phyloP scores from a whole-genome alignment of 202 grass and related monocot species.

The Carex arenaria region DNA sequence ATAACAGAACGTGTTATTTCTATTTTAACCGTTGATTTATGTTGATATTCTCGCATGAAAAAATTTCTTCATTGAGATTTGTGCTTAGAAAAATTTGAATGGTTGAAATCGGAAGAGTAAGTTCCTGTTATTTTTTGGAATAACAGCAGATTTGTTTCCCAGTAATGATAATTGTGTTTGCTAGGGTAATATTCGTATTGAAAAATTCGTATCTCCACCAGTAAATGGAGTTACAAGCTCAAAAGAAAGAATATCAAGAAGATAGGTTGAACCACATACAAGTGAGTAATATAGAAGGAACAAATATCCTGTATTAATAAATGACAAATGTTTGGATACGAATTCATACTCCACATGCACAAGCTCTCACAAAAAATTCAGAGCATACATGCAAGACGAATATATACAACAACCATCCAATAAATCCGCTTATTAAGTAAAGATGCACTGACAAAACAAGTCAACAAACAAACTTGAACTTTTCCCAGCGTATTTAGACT shows the following conservation, averaged over 20 bases:
- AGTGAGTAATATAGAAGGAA: neutral
- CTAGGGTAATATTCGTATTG: no score
- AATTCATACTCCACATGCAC: constrained; percentile 12
- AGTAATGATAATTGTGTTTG: no score
- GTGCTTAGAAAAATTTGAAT: no score
- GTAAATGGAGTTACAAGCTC: neutral
- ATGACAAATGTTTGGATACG: constrained; percentile 3
- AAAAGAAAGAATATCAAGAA: neutral
- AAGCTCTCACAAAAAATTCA: constrained; percentile 26
- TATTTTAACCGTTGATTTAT: no score
- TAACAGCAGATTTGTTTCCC: no score
- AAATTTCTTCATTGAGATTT: no score
- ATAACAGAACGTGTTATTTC: no score
- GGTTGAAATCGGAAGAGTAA: no score
- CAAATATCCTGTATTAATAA: constrained; percentile 2
- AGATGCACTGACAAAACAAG: constrained; percentile 15
- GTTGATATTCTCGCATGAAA: no score
- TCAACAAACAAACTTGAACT: neutral
- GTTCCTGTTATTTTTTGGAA: no score
- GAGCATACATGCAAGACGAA: constrained; percentile 20
- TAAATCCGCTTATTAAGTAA: constrained; percentile 14
- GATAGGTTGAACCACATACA: neutral
- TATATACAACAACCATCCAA: constrained; percentile 23
- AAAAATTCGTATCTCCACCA: neutral
- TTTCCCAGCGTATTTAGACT: neutral